Conservation (phyloP, 164 flowering plant genomes). For the Tinospora cordifolia region DNA sequence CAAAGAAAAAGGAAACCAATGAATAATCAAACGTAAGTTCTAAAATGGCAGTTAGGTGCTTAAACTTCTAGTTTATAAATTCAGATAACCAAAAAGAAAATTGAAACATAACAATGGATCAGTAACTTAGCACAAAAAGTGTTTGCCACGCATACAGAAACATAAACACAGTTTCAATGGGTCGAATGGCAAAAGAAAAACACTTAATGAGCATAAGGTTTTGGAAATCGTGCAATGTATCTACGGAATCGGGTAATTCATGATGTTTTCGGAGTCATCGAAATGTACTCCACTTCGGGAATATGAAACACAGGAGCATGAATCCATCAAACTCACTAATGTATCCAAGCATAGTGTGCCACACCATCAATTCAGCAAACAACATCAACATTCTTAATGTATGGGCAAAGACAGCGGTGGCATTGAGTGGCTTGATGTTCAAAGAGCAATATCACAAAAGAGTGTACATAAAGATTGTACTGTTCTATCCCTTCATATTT, state of each 20-base stretch:
- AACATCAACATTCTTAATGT: neutral
- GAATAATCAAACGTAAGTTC: neutral
- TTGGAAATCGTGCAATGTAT: neutral
- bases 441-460: neutral
- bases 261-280: neutral
- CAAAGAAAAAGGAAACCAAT: neutral
- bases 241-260: neutral
- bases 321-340: neutral
- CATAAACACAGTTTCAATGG: no score
- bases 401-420: neutral
- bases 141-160: neutral
- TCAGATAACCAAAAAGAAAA: neutral
- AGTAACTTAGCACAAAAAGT: neutral
- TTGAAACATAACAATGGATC: neutral
- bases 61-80: neutral
- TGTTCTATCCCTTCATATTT: no score
- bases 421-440: neutral
- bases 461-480: neutral
- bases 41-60: neutral
- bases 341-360: neutral
- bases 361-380: neutral
- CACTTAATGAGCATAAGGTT: neutral
- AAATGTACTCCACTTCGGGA: neutral
- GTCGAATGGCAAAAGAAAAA: neutral
- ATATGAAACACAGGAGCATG: neutral